Evolutionary conservation across 371 early-diverging fungal species (phyloP), one percentile per base, ranked within the genome.

Genomic region (Mucor lusitanicus): DNA sequence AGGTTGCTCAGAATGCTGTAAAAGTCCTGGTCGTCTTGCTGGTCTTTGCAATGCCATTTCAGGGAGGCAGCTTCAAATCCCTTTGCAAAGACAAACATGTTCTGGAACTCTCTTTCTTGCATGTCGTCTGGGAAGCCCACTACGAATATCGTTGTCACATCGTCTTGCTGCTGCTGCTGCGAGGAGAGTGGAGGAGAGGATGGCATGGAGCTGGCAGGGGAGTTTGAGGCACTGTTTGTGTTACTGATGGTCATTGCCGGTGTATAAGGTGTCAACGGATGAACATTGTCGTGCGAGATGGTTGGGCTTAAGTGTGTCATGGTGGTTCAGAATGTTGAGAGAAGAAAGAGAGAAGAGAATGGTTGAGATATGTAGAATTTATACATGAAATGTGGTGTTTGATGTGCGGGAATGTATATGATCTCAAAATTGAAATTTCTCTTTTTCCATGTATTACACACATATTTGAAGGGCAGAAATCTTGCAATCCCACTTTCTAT

Each of bases 91-190:
- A 89, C 91, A 82, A 98, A 98, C 96, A 97, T 96, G 78, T 96
- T 97, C 70, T 95, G 95, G 71, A 98, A 97, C 81, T 98, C 99
- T 69, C 99, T 80, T 78, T 98, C 99, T 71, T 86, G 87, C 91
- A 97, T 94, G 79, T 98, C 97, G 37, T 97, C 96, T 23, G 99
- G 99, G 65, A 98, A 96, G 4, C 99, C 99, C 19, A 97, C 96
- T 3, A 97, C 96, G 85, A 97, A 98, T 67, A 98, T 96, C 48
- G 98, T 97, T 3, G 94, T 92, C 64, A 98, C 86, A 70, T 90
- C 87, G 50, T 90, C 90, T 12, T 44, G 64, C 12, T 35, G 11
- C 12, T 35, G 37, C 12, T 35, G 37, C 6, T 35, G 37, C 11
- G 59, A 64, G 19, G 37, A 62, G 23, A 72, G 61, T 17, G 69